phyloP scores from a whole-genome alignment of 78 protist genomes.

The Dictyostelium discoideum region DNA sequence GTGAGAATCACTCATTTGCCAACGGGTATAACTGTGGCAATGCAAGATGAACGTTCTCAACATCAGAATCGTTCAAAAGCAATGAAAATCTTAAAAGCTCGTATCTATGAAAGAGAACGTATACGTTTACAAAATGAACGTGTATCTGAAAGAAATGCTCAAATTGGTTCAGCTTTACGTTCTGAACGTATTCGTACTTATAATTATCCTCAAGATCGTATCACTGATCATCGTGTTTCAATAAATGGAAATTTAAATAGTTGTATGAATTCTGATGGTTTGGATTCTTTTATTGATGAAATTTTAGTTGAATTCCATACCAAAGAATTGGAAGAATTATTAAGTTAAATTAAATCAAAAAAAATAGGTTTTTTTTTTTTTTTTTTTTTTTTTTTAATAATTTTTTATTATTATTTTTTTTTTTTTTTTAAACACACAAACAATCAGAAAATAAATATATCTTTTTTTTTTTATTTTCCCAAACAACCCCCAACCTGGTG shows the following conservation, averaged over 20 bases:
- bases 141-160: conserved; percentile 15
- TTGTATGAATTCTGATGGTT: conserved; percentile 48
- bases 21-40: conserved; percentile 89
- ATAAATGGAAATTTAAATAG: conserved; percentile 26
- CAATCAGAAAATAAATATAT: background rate
- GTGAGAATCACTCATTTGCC: conserved; percentile 94
- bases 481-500: too few species aligned
- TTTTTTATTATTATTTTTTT: background rate
- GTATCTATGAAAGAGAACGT: conserved; percentile 80
- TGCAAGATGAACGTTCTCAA: conserved; percentile 94
- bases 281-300: conserved; percentile 64
- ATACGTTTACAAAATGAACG: conserved; percentile 41
- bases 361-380: background rate
- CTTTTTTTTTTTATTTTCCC: too few species aligned
- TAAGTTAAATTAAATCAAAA: background rate
- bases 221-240: conserved; percentile 94
- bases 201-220: conserved; percentile 91
- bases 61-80: conserved; percentile 89
- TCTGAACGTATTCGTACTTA: conserved; percentile 91
- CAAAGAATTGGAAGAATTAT: conserved; percentile 29
- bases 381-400: background rate
- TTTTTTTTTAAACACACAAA: background rate
- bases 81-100: conserved; percentile 75
- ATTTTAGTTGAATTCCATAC: conserved; percentile 55
- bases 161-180: conserved; percentile 82